These are phyloP conservation scores for Talaromyces sp. DNA, from an alignment of 2,329 filamentous ascomycete species.

Conservation along the genomic window DNA sequence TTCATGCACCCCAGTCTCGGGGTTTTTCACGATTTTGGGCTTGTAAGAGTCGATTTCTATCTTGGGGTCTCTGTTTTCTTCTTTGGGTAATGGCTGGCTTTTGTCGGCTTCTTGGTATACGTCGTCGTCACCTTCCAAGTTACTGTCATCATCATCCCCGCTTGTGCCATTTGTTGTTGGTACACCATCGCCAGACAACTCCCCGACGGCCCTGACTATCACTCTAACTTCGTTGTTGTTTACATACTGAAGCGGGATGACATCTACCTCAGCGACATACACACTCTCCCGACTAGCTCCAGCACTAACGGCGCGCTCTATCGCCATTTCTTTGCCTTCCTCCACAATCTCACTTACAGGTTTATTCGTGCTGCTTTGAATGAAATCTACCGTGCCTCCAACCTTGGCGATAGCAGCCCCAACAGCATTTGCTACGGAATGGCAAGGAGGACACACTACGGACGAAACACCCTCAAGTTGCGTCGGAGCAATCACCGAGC, in stretches of 20 bases:
- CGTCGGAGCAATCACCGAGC: constrained; percentile 45
- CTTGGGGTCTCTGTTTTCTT: constrained; percentile 8
- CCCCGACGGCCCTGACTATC: constrained; percentile 55
- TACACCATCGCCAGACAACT: constrained; percentile 41
- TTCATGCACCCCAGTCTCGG: constrained; percentile 17
- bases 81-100: constrained; percentile 3
- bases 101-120: constrained; percentile 15
- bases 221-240: constrained; percentile 42
- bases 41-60: constrained; percentile 31
- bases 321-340: constrained; percentile 23
- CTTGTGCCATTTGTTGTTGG: constrained; percentile 16
- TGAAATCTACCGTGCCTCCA: constrained; percentile 46
- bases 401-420: constrained; percentile 54
- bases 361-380: constrained; percentile 37
- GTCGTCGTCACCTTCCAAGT: constrained; percentile 16
- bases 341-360: constrained; percentile 12
- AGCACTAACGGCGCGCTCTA: constrained; percentile 41
- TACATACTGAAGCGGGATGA: constrained; percentile 52
- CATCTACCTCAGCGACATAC: constrained; percentile 49
- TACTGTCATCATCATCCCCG: constrained; percentile 14
- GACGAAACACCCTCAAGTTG: constrained; percentile 44
- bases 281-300: constrained; percentile 44
- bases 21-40: constrained; percentile 33
- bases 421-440: constrained; percentile 54
- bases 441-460: constrained; percentile 45